A percentile compares a stretch with the other conserved stretches of the same genome.
Evolutionary conservation across 768 basidiomycete genomes (phyloP).

Genomic region (Tricholoma hemisulphureum): DNA sequence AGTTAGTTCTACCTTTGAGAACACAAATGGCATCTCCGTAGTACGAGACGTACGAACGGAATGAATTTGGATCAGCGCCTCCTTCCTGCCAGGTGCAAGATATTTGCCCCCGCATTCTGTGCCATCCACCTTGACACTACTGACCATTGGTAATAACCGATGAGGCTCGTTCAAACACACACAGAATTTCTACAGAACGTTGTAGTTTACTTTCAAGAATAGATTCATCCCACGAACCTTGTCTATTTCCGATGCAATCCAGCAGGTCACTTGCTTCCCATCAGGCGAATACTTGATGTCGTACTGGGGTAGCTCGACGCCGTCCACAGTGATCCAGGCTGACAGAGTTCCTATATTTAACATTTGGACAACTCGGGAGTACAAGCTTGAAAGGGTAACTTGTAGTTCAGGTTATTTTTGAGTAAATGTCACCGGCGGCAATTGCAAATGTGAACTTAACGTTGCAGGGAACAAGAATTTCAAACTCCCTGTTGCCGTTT

Average conservation of each 20-base stretch:
- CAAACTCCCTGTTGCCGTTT: too few species aligned
- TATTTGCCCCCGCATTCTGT: neutral
- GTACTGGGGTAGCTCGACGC: conserved; percentile 14
- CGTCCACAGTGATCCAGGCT: conserved; percentile 1
- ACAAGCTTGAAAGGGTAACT: too few species aligned
- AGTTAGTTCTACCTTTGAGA: conserved; percentile 18
- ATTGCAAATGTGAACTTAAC: too few species aligned
- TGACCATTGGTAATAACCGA: neutral
- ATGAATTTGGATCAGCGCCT: neutral
- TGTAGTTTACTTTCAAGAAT: neutral
- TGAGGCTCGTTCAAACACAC: neutral
- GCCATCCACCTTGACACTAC: neutral
- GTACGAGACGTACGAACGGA: conserved; percentile 2
- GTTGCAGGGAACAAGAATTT: too few species aligned
- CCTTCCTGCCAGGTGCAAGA: neutral
- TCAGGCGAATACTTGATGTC: conserved; percentile 13
- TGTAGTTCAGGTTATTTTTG: too few species aligned
- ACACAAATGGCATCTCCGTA: conserved; percentile 14
- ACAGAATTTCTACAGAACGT: neutral
- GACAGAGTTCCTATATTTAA: neutral
- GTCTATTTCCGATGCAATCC: conserved; percentile 27
- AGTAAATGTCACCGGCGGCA: too few species aligned
- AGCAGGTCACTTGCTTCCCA: conserved; percentile 22
- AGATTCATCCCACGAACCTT: conserved; percentile 15
- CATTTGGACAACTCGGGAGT: too few species aligned